These are phyloP conservation scores for Aureobasidium sp. DNA, from an alignment of 2,329 filamentous ascomycete species.

Conservation along the genomic window DNA sequence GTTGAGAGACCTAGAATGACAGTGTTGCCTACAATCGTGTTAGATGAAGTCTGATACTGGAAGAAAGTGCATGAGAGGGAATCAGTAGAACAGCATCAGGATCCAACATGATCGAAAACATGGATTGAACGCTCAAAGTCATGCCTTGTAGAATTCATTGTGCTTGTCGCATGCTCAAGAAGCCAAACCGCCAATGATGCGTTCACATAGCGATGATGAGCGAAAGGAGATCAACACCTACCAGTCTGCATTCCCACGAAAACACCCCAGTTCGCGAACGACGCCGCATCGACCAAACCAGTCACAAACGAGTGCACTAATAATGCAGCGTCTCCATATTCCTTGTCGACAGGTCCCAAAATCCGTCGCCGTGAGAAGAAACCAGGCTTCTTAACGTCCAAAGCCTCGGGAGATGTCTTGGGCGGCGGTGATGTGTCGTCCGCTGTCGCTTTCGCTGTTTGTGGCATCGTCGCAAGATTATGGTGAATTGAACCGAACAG, in stretches of 20 bases:
- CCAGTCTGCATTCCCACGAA: slow-evolving; percentile 50
- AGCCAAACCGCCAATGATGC: not conserved
- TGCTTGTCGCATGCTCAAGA: not conserved
- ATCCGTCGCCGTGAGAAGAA: slow-evolving; percentile 24
- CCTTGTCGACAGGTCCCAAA: slow-evolving; percentile 27
- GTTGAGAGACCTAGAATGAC: slow-evolving; percentile 57
- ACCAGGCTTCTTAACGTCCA: slow-evolving; percentile 10
- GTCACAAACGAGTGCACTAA: slow-evolving; percentile 41
- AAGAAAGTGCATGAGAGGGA: not conserved
- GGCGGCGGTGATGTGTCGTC: not conserved
- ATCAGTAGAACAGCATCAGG: too few species aligned
- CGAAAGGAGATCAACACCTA: slow-evolving; percentile 21
- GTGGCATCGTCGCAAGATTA: not conserved
- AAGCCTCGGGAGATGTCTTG: not conserved
- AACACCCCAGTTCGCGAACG: slow-evolving; percentile 43
- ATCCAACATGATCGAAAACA: not conserved
- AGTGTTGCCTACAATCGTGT: slow-evolving; percentile 46
- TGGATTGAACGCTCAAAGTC: not conserved
- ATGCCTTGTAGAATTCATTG: not conserved
- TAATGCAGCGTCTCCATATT: slow-evolving; percentile 26
- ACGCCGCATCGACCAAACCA: slow-evolving; percentile 42
- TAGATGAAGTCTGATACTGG: not conserved
- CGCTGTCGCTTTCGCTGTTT: slow-evolving; percentile 4
- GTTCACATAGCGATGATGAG: not conserved
- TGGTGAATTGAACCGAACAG: not conserved